Conservation (phyloP, 2,329 filamentous ascomycete genomes). For the Aspergillus sp. region DNA sequence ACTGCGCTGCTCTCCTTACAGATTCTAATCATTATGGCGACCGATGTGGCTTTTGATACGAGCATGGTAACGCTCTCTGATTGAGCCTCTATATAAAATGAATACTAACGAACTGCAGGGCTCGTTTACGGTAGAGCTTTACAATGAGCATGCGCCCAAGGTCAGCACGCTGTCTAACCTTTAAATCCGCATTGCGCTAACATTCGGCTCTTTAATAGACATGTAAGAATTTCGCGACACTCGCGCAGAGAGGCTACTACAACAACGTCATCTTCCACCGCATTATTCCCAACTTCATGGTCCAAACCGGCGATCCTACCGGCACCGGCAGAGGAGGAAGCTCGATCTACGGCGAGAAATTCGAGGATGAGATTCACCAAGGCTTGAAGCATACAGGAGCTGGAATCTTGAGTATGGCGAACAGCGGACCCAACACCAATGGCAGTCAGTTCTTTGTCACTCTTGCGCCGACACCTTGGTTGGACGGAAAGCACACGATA, state of each 20-base stretch:
- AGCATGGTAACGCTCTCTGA: constrained; percentile 58
- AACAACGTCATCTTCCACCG: constrained; percentile 81
- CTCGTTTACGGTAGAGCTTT: constrained; percentile 79
- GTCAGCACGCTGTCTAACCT: constrained; percentile 22
- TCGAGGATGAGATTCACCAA: constrained; percentile 80
- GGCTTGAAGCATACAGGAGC: constrained; percentile 85
- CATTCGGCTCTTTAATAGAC: constrained; percentile 44
- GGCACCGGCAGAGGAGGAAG: constrained; percentile 83
- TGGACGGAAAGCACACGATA: constrained; percentile 95
- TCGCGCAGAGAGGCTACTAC: constrained; percentile 81
- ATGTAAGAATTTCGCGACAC: constrained; percentile 78
- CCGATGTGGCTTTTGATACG: constrained; percentile 74
- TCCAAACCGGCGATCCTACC: constrained; percentile 89
- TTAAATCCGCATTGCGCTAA: constrained; percentile 10
- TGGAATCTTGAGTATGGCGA: constrained; percentile 94
- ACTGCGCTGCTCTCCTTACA: not conserved
- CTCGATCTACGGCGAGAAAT: constrained; percentile 88
- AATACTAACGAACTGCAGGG: constrained; percentile 51
- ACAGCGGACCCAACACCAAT: constrained; percentile 86
- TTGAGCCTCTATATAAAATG: not conserved
- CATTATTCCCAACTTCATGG: constrained; percentile 93
- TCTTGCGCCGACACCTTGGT: constrained; percentile 86
- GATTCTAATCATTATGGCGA: constrained; percentile 53
- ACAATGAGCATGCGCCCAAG: constrained; percentile 77
- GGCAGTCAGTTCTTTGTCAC: constrained; percentile 96